Conservation (phyloP, 106 monocot genomes). For the Dioscorea zingiberensis region DNA sequence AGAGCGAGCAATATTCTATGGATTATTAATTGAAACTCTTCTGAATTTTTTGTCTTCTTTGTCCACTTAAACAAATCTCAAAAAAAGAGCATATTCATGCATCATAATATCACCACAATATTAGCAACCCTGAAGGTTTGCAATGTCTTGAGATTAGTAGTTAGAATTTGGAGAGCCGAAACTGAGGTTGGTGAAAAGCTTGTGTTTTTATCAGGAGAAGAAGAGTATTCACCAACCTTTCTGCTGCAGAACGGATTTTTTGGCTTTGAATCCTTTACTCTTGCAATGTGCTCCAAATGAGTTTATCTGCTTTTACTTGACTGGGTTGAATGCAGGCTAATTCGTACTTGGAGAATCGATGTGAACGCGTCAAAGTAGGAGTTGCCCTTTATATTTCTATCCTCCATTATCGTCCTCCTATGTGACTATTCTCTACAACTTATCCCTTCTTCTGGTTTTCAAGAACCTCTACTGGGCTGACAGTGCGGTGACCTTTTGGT, state of each 20-base stretch:
- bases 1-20: too few species aligned
- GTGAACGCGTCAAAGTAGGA: conserved; percentile 90
- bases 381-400: not conserved
- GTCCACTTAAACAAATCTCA: too few species aligned
- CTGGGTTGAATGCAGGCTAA: conserved; percentile 92
- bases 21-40: too few species aligned
- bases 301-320: conserved; percentile 98
- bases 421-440: too few species aligned
- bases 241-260: conserved; percentile 89
- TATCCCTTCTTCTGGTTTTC: conserved; percentile 15
- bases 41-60: too few species aligned
- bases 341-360: conserved; percentile 96
- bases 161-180: too few species aligned
- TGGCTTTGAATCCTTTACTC: conserved; percentile 68
- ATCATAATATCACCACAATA: too few species aligned
- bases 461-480: conserved; percentile 99
- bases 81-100: too few species aligned
- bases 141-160: too few species aligned
- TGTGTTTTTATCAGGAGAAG: conserved; percentile 62
- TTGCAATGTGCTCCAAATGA: conserved; percentile 98
- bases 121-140: too few species aligned
- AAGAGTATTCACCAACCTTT: conserved; percentile 81
- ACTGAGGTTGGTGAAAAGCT: not conserved
- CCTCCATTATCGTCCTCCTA: too few species aligned
- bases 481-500: conserved; percentile 86